Evolutionary conservation across 441 rosid genomes (phyloP).

Genomic region (Gossypium laxum): DNA sequence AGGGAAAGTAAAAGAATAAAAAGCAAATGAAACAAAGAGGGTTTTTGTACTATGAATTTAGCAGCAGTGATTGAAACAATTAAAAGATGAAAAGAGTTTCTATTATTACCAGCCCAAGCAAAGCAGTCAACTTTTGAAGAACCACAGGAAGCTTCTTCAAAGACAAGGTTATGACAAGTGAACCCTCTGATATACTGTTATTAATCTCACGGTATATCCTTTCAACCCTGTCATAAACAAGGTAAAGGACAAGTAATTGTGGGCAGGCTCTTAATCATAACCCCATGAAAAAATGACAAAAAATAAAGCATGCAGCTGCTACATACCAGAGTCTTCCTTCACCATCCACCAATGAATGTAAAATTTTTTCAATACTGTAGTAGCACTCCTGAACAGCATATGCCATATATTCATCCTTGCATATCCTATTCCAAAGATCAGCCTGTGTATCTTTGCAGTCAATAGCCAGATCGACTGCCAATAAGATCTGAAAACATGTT

Average conservation of each 20-base stretch:
- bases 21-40: constrained; percentile 1
- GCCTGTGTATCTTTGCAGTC: constrained; percentile 80
- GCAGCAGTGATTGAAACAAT: not conserved
- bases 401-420: constrained; percentile 91
- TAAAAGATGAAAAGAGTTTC: not conserved
- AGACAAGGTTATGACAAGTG: constrained; percentile 65
- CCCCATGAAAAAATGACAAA: constrained; percentile 1
- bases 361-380: constrained; percentile 67
- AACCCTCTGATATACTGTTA: constrained; percentile 53
- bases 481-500: constrained; percentile 55
- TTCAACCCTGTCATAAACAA: constrained; percentile 65
- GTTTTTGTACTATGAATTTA: constrained; percentile 6
- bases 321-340: constrained; percentile 87
- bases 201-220: constrained; percentile 76
- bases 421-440: constrained; percentile 71
- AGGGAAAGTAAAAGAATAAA: not conserved
- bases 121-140: constrained; percentile 75
- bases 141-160: constrained; percentile 78
- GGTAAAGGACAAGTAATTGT: constrained; percentile 14
- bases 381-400: constrained; percentile 97
- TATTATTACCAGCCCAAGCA: constrained; percentile 84
- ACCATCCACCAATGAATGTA: constrained; percentile 78
- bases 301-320: constrained; percentile 5
- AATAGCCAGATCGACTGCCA: constrained; percentile 92
- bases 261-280: not conserved